Percentiles rank a stretch among this genome's conserved stretches.
These are phyloP conservation scores for Ophiocytium majus DNA, from an alignment of 352 stramenopile genomes.

Conservation along the genomic window DNA sequence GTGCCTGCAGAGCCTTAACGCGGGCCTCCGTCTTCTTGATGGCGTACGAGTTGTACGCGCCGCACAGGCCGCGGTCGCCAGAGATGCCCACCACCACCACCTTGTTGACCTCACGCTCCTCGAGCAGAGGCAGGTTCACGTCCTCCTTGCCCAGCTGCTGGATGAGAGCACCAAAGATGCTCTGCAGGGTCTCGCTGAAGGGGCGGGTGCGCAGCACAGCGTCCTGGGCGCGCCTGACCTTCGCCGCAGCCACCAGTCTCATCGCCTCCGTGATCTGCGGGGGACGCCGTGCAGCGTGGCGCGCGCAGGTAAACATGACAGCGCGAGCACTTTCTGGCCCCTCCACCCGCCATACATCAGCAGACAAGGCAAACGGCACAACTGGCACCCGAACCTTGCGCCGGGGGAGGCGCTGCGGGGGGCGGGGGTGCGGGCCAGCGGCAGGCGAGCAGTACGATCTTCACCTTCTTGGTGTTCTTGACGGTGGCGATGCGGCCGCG, in stretches of 20 bases:
- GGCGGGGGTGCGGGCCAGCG: too few species aligned
- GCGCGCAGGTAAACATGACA: neutral
- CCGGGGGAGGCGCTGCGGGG: too few species aligned
- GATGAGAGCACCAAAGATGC: constrained; percentile 72
- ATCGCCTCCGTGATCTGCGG: constrained; percentile 75
- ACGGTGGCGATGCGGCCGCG: constrained; percentile 58
- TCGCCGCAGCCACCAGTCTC: constrained; percentile 78
- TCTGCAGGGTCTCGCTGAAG: constrained; percentile 77
- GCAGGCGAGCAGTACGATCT: too few species aligned
- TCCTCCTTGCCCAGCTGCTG: constrained; percentile 67
- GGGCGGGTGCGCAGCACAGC: constrained; percentile 72
- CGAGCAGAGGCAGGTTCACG: constrained; percentile 72
- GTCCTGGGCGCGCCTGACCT: constrained; percentile 67
- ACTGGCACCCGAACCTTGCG: too few species aligned
- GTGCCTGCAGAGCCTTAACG: constrained; percentile 65
- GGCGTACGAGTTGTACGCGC: constrained; percentile 78
- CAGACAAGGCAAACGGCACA: too few species aligned
- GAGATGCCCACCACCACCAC: constrained; percentile 72
- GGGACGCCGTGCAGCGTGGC: too few species aligned
- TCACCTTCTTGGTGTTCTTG: constrained; percentile 74
- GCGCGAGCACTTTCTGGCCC: neutral
- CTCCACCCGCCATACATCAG: too few species aligned
- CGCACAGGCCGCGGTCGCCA: constrained; percentile 75
- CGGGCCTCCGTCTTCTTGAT: constrained; percentile 76
- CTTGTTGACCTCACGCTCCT: constrained; percentile 76